Evolutionary conservation across 129 eudicot species (phyloP), one percentile per base, ranked within the genome.

Genomic region (Tanacetum coccineum): DNA sequence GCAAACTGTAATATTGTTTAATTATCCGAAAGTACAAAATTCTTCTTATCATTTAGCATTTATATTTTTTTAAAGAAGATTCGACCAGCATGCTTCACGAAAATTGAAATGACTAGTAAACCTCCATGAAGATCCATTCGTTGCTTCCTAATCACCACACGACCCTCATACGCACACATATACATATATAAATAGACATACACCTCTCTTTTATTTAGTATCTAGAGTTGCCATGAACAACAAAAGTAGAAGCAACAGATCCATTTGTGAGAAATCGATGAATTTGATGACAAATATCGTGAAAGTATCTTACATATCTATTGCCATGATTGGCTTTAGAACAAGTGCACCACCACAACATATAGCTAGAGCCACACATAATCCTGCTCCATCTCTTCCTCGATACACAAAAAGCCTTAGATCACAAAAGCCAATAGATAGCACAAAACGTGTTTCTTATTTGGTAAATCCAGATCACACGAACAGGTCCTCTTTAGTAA

Each of bases 201-300:
- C 25, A 13, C 42, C 56, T 15, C 19, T 57, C 47, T 32, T 51
- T n/a, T 64, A 17, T 46, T 47, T 5, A 59, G 51, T 14, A 63
- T 58, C 32, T 26, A 25, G 25, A 68, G 51, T 58, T 57, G 66
- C 66, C 72, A 81, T 77, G 86, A 74, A 19, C 60, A 78, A 46
- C 71, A 78, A 81, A 54, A 52, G 59, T 52, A 74, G 72, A 81
- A 51, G 60, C 62, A 70, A 69, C 36, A 44, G 53, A 40, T 78
- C 86, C 39, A 60, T 78, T 25, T 81, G 86, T 59, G 82, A 81
- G 78, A 81, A 59, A 36, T 77, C 82, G 14, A 81, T 81, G 86
- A 68, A 78, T 57, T 36, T 81, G 69, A 73, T 78, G 80, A 78
- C 75, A 49, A 81, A 81, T 63, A 70, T 81, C 30, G 74, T 81